These are phyloP conservation scores for Staphylotrichum tortipilum DNA, from an alignment of 495 filamentous ascomycete genomes.

Conservation along the genomic window DNA sequence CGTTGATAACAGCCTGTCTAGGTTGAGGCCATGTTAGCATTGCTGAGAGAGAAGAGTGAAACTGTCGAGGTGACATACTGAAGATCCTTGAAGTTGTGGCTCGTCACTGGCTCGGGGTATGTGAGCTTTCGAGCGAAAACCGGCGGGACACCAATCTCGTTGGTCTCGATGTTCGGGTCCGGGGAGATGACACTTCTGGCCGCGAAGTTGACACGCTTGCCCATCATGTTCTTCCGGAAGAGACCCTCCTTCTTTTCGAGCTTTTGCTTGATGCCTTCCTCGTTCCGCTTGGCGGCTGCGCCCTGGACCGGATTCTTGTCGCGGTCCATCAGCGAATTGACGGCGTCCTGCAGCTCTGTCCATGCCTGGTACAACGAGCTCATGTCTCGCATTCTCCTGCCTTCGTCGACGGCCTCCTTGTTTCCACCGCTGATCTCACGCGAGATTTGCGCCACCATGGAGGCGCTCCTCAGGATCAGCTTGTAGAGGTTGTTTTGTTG, in stretches of 20 bases:
- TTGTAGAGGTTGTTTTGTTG: constrained; percentile 80
- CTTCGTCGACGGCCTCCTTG: constrained; percentile 36
- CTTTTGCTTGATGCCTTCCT: constrained; percentile 92
- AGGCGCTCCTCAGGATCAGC: constrained; percentile 61
- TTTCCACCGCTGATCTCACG: constrained; percentile 49
- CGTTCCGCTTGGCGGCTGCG: constrained; percentile 55
- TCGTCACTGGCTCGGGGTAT: constrained; percentile 94
- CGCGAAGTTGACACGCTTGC: constrained; percentile 97
- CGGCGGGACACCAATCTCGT: constrained; percentile 94
- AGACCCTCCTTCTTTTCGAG: constrained; percentile 98
- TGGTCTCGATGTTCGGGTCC: constrained; percentile 97
- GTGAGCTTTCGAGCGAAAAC: constrained; percentile 96
- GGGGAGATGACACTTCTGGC: constrained; percentile 97
- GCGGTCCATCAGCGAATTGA: constrained; percentile 83
- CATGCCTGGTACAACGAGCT: constrained; percentile 48
- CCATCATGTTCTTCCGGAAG: constrained; percentile 99
- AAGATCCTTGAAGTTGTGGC: constrained; percentile 91
- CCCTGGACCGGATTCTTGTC: constrained; percentile 76
- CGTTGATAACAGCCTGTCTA: constrained; percentile 84
- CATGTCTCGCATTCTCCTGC: constrained; percentile 30
- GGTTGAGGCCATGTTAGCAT: not conserved
- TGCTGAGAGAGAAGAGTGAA: too few relatives aligned
- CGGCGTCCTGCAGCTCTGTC: constrained; percentile 73
- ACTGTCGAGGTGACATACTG: constrained; percentile 45
- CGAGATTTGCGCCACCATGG: constrained; percentile 64